These are phyloP conservation scores for Trichosphaerium sp. DNA, from an alignment of 78 protist genomes.

Conservation along the genomic window DNA sequence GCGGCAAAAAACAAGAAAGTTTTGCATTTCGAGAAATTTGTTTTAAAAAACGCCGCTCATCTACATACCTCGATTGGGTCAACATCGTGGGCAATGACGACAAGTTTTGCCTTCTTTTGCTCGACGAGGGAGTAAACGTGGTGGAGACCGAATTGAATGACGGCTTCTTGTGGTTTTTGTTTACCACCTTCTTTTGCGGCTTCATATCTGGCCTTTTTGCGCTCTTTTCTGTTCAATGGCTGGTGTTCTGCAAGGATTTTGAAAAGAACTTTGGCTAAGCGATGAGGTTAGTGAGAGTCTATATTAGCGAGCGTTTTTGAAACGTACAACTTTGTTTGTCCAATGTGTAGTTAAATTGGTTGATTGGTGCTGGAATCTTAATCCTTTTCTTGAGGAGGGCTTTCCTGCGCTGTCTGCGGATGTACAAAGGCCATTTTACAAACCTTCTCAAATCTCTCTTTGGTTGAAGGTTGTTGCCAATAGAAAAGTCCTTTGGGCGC, in stretches of 20 bases:
- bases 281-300: not conserved
- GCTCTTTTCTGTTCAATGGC: conserved; percentile 18
- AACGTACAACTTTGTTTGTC: conserved; percentile 58
- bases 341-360: conserved; percentile 88
- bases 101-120: conserved; percentile 94
- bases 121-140: conserved; percentile 87
- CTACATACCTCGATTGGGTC: conserved; percentile 91
- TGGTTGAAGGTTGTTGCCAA: conserved; percentile 63
- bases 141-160: conserved; percentile 89
- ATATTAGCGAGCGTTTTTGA: not conserved
- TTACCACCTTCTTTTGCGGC: conserved; percentile 15
- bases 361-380: conserved; percentile 92
- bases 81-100: conserved; percentile 98
- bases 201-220: conserved; percentile 39
- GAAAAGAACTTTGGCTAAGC: not conserved
- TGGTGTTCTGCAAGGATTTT: not conserved
- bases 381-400: conserved; percentile 79
- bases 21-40: too few relatives aligned
- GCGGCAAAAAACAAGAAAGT: too few relatives aligned
- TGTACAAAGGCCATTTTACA: conserved; percentile 92
- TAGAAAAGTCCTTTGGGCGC: conserved; percentile 50
- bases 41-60: not conserved
- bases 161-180: conserved; percentile 43
- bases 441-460: conserved; percentile 77
- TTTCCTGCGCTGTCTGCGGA: conserved; percentile 92